Percentiles rank a stretch among this genome's conserved stretches.
phyloP scores from a whole-genome alignment of 83 land plant genomes.

The Diphasiastrum complanatum region DNA sequence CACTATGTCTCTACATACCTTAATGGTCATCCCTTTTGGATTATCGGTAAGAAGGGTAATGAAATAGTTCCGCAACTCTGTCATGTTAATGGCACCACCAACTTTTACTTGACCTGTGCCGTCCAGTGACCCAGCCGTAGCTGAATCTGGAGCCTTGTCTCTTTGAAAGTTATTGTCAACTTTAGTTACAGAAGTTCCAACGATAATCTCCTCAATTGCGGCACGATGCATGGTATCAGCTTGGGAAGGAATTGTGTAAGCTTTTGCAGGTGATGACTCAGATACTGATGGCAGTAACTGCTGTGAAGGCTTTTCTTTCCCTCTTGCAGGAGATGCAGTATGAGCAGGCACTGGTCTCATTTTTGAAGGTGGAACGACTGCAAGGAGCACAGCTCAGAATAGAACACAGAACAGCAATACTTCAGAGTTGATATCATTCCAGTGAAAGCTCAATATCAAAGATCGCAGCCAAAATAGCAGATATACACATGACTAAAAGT shows the following conservation, averaged over 20 bases:
- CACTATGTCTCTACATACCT: slow-evolving; percentile 33
- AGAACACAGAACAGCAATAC: neutral
- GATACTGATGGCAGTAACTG: too few species aligned
- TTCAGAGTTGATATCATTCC: neutral
- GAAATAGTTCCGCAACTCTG: slow-evolving; percentile 49
- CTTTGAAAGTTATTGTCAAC: slow-evolving; percentile 28
- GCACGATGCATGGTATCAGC: too few species aligned
- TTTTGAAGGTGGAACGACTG: neutral
- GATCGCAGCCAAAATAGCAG: neutral
- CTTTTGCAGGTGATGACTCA: too few species aligned
- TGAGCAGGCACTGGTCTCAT: too few species aligned
- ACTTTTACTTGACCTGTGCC: slow-evolving; percentile 20
- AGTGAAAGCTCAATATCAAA: neutral
- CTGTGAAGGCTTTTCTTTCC: too few species aligned
- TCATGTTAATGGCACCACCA: slow-evolving; percentile 16
- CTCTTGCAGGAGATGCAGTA: too few species aligned
- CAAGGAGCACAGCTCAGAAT: neutral
- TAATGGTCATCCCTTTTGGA: slow-evolving; percentile 64
- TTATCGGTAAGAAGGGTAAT: slow-evolving; percentile 51
- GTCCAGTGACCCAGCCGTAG: slow-evolving; percentile 5
- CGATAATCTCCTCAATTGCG: too few species aligned
- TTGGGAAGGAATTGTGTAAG: too few species aligned
- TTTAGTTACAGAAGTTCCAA: too few species aligned
- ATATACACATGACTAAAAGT: neutral
- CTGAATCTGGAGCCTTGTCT: slow-evolving; percentile 23